A percentile compares a stretch with the other conserved stretches of the same genome.
These are phyloP conservation scores for Hanseniaspora clermontiae DNA, from an alignment of 805 yeast genomes.

Conservation along the genomic window DNA sequence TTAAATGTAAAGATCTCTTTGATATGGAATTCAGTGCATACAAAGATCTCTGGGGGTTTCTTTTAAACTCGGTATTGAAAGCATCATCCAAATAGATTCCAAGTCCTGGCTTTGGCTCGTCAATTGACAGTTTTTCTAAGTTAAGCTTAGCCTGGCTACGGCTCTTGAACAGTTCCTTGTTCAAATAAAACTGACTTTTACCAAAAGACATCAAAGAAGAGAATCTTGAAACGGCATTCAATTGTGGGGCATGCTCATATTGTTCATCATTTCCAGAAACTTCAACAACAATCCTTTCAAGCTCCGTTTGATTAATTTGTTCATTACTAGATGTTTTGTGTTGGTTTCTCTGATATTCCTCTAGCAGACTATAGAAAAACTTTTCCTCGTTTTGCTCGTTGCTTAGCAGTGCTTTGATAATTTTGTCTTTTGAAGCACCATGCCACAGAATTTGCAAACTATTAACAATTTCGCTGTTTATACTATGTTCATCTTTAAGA, in stretches of 20 bases:
- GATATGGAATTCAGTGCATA: constrained; percentile 28
- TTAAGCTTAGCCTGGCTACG: background rate
- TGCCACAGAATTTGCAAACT: constrained; percentile 73
- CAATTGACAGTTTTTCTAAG: background rate
- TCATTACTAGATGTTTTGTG: background rate
- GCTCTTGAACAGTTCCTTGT: background rate
- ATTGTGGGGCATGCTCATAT: background rate
- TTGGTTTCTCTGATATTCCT: constrained; percentile 67
- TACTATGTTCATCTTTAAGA: constrained; percentile 31
- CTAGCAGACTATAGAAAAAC: constrained; percentile 60
- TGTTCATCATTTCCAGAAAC: background rate
- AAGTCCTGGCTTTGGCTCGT: constrained; percentile 1
- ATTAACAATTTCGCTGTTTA: constrained; percentile 62
- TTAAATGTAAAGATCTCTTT: constrained; percentile 26
- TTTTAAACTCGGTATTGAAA: constrained; percentile 14
- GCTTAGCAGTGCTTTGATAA: constrained; percentile 43
- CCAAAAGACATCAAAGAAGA: constrained; percentile 5
- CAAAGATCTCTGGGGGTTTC: constrained; percentile 25
- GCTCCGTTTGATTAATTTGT: background rate
- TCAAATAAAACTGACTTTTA: background rate
- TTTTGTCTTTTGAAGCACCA: constrained; percentile 49
- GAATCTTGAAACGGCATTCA: constrained; percentile 2
- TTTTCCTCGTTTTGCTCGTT: constrained; percentile 59
- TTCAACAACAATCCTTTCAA: background rate
- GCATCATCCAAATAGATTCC: background rate